A percentile compares a stretch with the other conserved stretches of the same genome.
Conservation (phyloP, 179 eudicot species). For the Actinidia polygama region DNA sequence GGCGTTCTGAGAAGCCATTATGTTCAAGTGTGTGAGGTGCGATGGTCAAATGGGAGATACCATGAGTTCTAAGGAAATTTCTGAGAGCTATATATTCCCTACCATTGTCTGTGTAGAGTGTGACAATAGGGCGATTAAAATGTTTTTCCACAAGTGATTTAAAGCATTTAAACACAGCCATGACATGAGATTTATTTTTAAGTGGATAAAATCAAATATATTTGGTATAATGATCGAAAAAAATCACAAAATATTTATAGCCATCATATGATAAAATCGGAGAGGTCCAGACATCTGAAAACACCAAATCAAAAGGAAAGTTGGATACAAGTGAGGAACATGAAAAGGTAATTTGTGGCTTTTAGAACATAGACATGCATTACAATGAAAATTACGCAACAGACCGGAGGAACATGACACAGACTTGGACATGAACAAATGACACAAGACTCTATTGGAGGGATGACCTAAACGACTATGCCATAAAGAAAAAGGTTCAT, state of each 20-base stretch:
- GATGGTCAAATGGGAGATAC: neutral
- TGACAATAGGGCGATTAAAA: neutral
- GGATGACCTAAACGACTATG: too few species aligned
- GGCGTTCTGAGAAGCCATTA: neutral
- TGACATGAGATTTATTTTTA: neutral
- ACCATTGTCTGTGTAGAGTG: neutral
- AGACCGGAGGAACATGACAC: too few species aligned
- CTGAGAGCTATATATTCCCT: neutral
- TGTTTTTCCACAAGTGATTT: neutral
- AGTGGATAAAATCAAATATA: neutral
- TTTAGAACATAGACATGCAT: too few species aligned
- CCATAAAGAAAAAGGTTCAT: too few species aligned
- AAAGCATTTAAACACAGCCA: neutral
- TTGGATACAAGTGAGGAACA: too few species aligned
- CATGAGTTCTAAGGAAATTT: neutral
- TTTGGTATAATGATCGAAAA: slow-evolving; percentile 4
- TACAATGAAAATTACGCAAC: too few species aligned
- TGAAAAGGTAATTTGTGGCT: too few species aligned
- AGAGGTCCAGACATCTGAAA: neutral
- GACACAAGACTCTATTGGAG: too few species aligned
- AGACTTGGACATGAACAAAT: too few species aligned
- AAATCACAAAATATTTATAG: neutral
- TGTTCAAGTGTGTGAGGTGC: neutral
- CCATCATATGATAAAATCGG: neutral
- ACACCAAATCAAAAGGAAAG: too few species aligned